Percentiles rank a stretch among this genome's conserved stretches.
Conservation (phyloP, 371 early-diverging fungal species). For the Apophysomyces trapeziformis region DNA sequence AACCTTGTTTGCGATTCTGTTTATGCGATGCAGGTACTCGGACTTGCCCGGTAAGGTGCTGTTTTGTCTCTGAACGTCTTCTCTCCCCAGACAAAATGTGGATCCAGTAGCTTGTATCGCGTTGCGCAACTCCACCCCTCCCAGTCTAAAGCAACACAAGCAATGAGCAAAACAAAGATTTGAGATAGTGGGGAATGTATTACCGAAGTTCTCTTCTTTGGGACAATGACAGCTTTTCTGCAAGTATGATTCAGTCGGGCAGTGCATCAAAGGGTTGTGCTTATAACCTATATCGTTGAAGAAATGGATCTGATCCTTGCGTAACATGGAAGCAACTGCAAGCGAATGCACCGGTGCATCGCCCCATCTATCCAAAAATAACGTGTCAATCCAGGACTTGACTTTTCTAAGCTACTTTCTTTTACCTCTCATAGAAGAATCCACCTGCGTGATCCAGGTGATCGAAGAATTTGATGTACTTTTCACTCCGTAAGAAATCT, state of each 20-base stretch:
- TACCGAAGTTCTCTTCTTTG: constrained; percentile 55
- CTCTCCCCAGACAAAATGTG: constrained; percentile 38
- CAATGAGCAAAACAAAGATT: neutral
- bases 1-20: too few relatives aligned
- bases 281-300: constrained; percentile 91
- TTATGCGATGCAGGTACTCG: too few relatives aligned
- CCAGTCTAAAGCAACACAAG: constrained; percentile 32
- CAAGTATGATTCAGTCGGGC: constrained; percentile 61
- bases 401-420: neutral
- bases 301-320: constrained; percentile 83
- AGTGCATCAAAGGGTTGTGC: constrained; percentile 71
- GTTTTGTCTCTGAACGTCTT: constrained; percentile 30
- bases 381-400: neutral
- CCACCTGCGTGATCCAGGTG: constrained; percentile 82
- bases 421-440: constrained; percentile 90
- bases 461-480: constrained; percentile 81
- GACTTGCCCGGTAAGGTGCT: constrained; percentile 24
- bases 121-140: constrained; percentile 44
- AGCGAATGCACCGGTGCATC: constrained; percentile 87
- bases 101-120: constrained; percentile 27
- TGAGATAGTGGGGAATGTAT: neutral
- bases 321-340: constrained; percentile 83
- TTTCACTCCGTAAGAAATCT: constrained; percentile 73
- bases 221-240: constrained; percentile 61
- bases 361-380: constrained; percentile 25